Evolutionary conservation across 495 filamentous ascomycete genomes (phyloP).

Genomic region (Penicillium steckii): DNA sequence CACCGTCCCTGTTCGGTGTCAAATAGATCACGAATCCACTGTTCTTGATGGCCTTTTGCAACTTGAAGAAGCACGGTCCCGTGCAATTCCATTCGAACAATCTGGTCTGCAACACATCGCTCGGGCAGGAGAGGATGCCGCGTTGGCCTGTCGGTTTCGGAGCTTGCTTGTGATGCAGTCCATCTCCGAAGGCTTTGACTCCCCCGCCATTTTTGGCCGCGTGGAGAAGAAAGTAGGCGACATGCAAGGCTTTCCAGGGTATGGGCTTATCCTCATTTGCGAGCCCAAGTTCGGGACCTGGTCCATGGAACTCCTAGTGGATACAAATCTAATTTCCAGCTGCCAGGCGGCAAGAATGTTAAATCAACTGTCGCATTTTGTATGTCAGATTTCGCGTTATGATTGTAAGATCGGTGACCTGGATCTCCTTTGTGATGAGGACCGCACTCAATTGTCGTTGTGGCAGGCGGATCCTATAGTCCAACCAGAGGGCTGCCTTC

Average conservation of each 20-base stretch:
- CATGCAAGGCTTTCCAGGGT: neutral
- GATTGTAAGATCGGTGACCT: neutral
- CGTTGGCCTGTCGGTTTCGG: constrained; percentile 52
- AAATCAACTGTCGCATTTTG: neutral
- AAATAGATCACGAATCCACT: constrained; percentile 11
- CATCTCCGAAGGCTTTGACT: neutral
- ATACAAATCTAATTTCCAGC: neutral
- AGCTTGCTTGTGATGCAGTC: constrained; percentile 31
- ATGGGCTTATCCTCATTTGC: too few species aligned
- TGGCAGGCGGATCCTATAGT: neutral
- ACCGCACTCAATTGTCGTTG: constrained; percentile 1
- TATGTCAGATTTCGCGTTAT: neutral
- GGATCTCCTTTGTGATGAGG: constrained; percentile 1
- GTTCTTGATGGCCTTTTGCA: constrained; percentile 43
- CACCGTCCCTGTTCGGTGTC: constrained; percentile 39
- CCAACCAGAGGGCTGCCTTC: constrained; percentile 15
- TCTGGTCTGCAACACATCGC: constrained; percentile 52
- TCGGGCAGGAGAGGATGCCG: constrained; percentile 44
- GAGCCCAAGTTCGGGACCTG: neutral
- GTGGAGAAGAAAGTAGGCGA: neutral
- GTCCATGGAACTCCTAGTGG: neutral
- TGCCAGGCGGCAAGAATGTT: neutral
- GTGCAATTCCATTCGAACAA: constrained; percentile 43
- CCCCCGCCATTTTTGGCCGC: neutral
- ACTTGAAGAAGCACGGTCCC: constrained; percentile 19